Conservation (phyloP, 345 rosid genomes). For the Excoecaria agallocha region DNA sequence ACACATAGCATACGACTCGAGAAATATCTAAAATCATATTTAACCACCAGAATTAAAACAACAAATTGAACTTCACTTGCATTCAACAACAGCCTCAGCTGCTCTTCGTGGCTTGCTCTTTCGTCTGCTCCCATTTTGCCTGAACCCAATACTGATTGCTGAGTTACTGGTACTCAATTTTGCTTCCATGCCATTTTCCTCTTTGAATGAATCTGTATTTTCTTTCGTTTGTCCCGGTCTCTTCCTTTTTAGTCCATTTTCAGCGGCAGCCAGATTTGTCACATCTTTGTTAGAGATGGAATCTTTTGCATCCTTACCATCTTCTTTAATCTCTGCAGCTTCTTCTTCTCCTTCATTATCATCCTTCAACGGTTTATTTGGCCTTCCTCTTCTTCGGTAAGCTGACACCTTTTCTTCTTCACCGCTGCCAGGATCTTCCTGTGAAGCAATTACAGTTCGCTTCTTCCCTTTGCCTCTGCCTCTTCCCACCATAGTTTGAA, state of each 20-base stretch:
- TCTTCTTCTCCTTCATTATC: constrained; percentile 35
- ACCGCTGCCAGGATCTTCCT: constrained; percentile 51
- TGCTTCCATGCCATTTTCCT: constrained; percentile 45
- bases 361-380: constrained; percentile 54
- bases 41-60: constrained; percentile 8
- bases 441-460: constrained; percentile 39
- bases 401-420: constrained; percentile 63
- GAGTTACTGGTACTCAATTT: constrained; percentile 44
- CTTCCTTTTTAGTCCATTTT: constrained; percentile 58
- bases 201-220: constrained; percentile 33
- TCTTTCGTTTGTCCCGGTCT: constrained; percentile 40
- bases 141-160: constrained; percentile 45
- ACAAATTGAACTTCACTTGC: constrained; percentile 39
- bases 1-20: constrained; percentile 1
- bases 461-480: constrained; percentile 78
- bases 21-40: constrained; percentile 18
- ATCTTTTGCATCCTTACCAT: constrained; percentile 39
- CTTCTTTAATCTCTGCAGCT: constrained; percentile 39
- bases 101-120: constrained; percentile 78
- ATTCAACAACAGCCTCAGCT: constrained; percentile 75
- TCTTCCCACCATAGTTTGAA: constrained; percentile 44
- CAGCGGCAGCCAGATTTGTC: constrained; percentile 32
- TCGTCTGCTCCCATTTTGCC: constrained; percentile 60
- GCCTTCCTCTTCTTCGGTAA: constrained; percentile 65
- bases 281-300: constrained; percentile 36